Percentiles rank a stretch among this genome's conserved stretches.
Conservation (phyloP, 2,329 filamentous ascomycete genomes). For the Pseudogymnoascus sp. region DNA sequence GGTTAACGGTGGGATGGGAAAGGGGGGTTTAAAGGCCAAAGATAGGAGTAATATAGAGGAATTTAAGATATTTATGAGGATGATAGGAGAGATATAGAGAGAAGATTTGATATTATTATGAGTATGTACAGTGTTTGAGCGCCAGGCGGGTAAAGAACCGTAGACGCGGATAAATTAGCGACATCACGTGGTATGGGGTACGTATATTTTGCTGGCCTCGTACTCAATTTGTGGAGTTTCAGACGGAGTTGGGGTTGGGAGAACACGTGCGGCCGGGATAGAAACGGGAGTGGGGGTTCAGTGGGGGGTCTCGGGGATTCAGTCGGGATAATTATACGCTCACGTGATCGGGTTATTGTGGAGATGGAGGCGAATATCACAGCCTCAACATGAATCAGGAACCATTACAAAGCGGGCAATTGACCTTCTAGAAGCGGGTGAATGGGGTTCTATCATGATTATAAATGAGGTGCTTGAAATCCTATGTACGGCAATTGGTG, state of each 20-base stretch:
- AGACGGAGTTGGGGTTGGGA: background rate
- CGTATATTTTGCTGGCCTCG: background rate
- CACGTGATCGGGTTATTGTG: background rate
- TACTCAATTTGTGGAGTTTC: background rate
- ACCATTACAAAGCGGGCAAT: background rate
- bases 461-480: background rate
- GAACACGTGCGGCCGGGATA: background rate
- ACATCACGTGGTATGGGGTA: background rate
- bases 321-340: background rate
- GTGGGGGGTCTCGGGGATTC: background rate
- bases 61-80: background rate
- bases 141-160: background rate
- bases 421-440: background rate
- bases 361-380: background rate
- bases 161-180: background rate
- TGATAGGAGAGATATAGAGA: background rate
- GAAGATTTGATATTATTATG: background rate
- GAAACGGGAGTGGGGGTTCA: background rate
- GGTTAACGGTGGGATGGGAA: background rate
- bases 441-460: background rate
- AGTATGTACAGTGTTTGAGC: background rate
- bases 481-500: background rate
- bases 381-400: background rate
- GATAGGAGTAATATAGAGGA: background rate
- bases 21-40: background rate